A percentile compares a stretch with the other conserved stretches of the same genome.
Evolutionary conservation across 2,329 filamentous ascomycete genomes (phyloP).

Genomic region (Fusarium newnesense): DNA sequence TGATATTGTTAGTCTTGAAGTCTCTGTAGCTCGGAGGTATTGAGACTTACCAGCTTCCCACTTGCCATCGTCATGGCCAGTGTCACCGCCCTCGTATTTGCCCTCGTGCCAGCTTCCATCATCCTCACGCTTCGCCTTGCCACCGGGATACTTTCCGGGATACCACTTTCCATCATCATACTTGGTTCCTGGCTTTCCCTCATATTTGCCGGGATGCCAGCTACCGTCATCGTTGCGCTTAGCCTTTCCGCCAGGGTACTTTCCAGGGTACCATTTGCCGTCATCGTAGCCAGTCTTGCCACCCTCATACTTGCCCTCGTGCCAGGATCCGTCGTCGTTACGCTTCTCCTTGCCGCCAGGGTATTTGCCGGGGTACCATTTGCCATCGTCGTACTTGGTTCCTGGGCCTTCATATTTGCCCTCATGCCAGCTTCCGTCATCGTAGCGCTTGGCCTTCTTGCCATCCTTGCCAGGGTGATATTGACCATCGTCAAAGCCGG

Average conservation of each 20-base stretch:
- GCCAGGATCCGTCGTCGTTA: background rate
- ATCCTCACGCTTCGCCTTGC: slow-evolving; percentile 6
- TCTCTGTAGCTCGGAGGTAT: rapidly evolving
- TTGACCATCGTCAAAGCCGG: slow-evolving; percentile 7
- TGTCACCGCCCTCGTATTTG: slow-evolving; percentile 13
- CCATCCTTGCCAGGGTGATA: background rate
- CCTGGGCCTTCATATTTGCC: slow-evolving; percentile 24
- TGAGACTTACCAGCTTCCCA: background rate
- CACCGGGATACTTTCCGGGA: slow-evolving; percentile 27
- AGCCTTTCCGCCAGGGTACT: slow-evolving; percentile 24
- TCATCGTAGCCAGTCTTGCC: slow-evolving; percentile 6
- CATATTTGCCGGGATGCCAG: slow-evolving; percentile 16
- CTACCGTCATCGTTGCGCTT: slow-evolving; percentile 1
- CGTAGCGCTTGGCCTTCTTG: slow-evolving; percentile 10
- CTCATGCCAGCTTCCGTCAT: slow-evolving; percentile 9
- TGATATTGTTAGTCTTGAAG: background rate
- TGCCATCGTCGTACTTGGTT: slow-evolving; percentile 2
- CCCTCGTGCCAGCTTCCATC: slow-evolving; percentile 15
- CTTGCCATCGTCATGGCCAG: background rate
- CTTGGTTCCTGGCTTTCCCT: background rate
- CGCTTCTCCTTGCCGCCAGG: slow-evolving; percentile 11
- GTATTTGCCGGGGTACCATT: slow-evolving; percentile 18
- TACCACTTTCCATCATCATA: slow-evolving; percentile 24
- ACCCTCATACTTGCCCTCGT: background rate
- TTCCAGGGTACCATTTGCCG: slow-evolving; percentile 27